These are phyloP conservation scores for Rubus parviflorus DNA, from an alignment of 306 rosid species.

Conservation along the genomic window DNA sequence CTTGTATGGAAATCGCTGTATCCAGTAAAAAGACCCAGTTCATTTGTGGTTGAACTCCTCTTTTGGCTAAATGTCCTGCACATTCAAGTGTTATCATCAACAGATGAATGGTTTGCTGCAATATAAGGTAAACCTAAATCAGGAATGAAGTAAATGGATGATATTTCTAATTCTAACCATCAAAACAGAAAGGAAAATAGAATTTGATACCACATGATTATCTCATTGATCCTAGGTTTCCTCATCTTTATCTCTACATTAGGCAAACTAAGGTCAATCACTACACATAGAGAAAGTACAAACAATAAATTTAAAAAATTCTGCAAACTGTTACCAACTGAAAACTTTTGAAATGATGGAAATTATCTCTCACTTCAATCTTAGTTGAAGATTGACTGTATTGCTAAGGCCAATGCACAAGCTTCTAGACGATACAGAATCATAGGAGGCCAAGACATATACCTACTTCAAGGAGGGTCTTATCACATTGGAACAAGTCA, in stretches of 20 bases:
- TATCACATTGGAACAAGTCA: background rate
- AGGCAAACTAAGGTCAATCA: background rate
- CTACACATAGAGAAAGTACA: background rate
- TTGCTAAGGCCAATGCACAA: background rate
- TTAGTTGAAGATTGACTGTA: background rate
- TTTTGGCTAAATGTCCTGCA: background rate
- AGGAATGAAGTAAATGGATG: background rate
- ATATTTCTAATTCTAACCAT: background rate
- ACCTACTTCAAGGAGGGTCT: background rate
- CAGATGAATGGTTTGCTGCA: constrained; percentile 5
- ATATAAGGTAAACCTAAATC: background rate
- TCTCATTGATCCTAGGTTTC: background rate
- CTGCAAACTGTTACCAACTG: background rate
- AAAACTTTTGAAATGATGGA: background rate
- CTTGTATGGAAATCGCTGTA: constrained; percentile 31
- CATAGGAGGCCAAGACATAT: too few species aligned
- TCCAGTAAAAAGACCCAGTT: constrained; percentile 32
- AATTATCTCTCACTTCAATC: background rate
- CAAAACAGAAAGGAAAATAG: background rate
- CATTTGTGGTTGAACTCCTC: constrained; percentile 25
- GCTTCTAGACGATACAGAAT: background rate
- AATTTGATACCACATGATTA: background rate
- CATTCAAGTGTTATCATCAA: background rate
- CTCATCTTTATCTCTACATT: background rate
- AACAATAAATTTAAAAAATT: background rate